Conservation (phyloP, 2,329 filamentous ascomycete genomes). For the Scleromitrula shiraiana region DNA sequence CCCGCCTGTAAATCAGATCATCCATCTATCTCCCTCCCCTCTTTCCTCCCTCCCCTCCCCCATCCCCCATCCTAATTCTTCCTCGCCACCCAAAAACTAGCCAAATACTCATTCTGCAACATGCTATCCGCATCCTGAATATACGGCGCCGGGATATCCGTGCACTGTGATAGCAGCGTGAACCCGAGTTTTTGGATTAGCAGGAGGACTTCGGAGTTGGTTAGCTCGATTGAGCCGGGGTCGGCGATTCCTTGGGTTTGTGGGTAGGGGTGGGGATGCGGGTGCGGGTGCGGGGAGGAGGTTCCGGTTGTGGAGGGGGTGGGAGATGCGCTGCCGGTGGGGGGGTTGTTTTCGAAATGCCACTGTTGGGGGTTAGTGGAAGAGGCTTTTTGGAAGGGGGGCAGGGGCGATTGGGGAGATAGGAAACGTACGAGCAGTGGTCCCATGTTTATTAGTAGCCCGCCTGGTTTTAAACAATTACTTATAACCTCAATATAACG, state of each 20-base stretch:
- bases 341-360: conserved; percentile 80
- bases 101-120: conserved; percentile 73
- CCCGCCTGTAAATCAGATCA: no score
- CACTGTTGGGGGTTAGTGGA: conserved; percentile 38
- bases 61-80: conserved; percentile 39
- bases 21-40: not conserved
- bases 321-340: conserved; percentile 35
- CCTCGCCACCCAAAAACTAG: conserved; percentile 77
- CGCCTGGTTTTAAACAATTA: conserved; percentile 68
- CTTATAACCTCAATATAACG: conserved; percentile 79
- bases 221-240: conserved; percentile 82
- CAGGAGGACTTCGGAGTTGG: conserved; percentile 76
- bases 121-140: conserved; percentile 81
- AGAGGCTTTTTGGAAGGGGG: not conserved
- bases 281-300: not conserved
- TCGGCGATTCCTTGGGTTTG: conserved; percentile 64
- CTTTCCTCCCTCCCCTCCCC: not conserved
- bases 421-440: conserved; percentile 51
- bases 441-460: conserved; percentile 82
- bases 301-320: not conserved
- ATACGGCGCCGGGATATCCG: conserved; percentile 65
- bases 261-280: not conserved
- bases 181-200: conserved; percentile 74
- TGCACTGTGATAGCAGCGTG: conserved; percentile 54
- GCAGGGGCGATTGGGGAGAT: not conserved